Base-by-base conservation (phyloP, 2,329 filamentous ascomycete species). In the Sclerotinia glacialis region DNA sequence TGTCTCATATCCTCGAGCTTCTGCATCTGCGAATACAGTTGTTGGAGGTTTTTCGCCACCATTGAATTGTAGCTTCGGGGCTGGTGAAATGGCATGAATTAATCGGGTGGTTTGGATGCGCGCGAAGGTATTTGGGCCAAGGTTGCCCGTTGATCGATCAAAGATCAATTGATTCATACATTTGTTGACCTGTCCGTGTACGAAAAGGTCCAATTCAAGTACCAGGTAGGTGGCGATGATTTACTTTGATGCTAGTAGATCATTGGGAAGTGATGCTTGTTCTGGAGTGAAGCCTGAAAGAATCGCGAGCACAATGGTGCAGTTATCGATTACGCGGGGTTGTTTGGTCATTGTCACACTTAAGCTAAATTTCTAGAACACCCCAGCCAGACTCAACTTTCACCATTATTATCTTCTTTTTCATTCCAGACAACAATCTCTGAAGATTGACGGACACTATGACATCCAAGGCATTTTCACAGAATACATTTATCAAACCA, bases 161-260 rank as follows among this genome's bases (percentile, higher is more conserved):
- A 95, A 83, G 69, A 96, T 82, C 77, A 89, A 87, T 76, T 86
- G 82, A 86, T 90, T 89, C 88, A 92, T 94, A 82, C 86, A 89
- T 88, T 77, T 69, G 65, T 11, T 66, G 50, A 18, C 40, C 46
- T 5, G 18, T 40, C 54, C 4, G 49, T 23, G 42, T 34, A 44
- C 21, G 34, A 50, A 40, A 31, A 4, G 12, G 7, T 31, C 21
- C 11, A 34, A 53, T 47, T 42, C 26, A 50, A 26, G 34, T 53
- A 40, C 37, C 18, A 49, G 40, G 42, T 16, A 40, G 11, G n/a
- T 34, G 44, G 18, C n/a, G 31, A 31, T 59, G 28, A 46, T 49
- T 14, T 37, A 37, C 4, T 34, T 47, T n/a, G 26, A 60, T 18
- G 7, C 47, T 12, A 40, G 49, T 34, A 37, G 2, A 34, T 49